phyloP scores from a whole-genome alignment of 2,329 filamentous ascomycete species.

The Teratosphaeria zuluensis region DNA sequence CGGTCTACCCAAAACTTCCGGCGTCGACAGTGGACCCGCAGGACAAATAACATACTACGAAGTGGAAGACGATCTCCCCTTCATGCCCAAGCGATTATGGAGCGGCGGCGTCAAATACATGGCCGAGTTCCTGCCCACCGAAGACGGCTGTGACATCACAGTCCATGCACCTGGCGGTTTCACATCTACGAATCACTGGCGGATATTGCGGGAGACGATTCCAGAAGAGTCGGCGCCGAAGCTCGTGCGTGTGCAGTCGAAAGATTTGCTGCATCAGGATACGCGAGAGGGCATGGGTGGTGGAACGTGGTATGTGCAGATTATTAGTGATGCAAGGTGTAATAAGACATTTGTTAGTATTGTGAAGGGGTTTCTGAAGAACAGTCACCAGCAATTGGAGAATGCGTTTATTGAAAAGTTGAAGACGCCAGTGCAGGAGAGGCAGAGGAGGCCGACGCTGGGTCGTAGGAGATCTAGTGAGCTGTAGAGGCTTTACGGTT shows the following conservation, averaged over 20 bases:
- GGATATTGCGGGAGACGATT: conserved; percentile 17
- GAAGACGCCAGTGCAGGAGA: conserved; percentile 6
- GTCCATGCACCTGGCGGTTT: conserved; percentile 26
- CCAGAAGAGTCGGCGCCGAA: conserved; percentile 8
- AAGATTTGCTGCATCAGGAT: conserved; percentile 16
- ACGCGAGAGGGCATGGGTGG: conserved; percentile 1
- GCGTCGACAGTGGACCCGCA: background rate
- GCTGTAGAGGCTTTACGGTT: background rate
- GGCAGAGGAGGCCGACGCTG: conserved; percentile 11
- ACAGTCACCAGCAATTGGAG: conserved; percentile 22
- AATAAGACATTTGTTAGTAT: conserved; percentile 22
- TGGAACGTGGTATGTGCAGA: conserved; percentile 23
- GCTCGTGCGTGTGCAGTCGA: conserved; percentile 10
- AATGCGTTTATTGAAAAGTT: conserved; percentile 22
- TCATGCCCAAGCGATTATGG: conserved; percentile 27
- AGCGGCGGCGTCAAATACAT: conserved; percentile 23
- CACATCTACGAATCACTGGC: conserved; percentile 24
- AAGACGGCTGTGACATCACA: conserved; percentile 26
- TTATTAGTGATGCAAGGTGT: conserved; percentile 24
- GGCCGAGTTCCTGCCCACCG: conserved; percentile 19
- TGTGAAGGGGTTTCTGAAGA: conserved; percentile 25
- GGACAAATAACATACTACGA: conserved; percentile 18
- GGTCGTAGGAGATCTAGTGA: conserved; percentile 10
- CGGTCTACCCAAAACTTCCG: conserved; percentile 1
- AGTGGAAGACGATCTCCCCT: conserved; percentile 27